These are phyloP conservation scores for Batkoa obscura DNA, from an alignment of 371 early-diverging fungal genomes.

Conservation along the genomic window DNA sequence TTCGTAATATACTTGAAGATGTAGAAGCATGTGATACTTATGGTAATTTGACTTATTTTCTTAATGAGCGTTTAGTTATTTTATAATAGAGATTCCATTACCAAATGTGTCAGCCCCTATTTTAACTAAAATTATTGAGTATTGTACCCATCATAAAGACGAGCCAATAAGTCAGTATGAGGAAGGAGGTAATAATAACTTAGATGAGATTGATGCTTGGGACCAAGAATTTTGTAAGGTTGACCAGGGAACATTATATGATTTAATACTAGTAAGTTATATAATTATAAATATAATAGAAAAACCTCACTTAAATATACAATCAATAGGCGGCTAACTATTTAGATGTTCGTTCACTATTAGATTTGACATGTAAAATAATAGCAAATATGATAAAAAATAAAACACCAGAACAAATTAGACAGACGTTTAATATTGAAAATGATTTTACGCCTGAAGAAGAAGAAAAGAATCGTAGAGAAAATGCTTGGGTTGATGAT, in stretches of 20 bases:
- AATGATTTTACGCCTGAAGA: constrained; percentile 82
- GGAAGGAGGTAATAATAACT: constrained; percentile 16
- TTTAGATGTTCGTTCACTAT: constrained; percentile 64
- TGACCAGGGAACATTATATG: constrained; percentile 79
- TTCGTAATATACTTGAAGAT: constrained; percentile 72
- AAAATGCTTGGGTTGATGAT: constrained; percentile 28
- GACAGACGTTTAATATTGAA: constrained; percentile 60
- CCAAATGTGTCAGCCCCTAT: constrained; percentile 78
- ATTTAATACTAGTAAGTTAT: constrained; percentile 35
- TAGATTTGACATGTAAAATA: constrained; percentile 69
- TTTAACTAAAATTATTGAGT: constrained; percentile 59
- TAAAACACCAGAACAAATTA: constrained; percentile 69
- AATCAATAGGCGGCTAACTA: constrained; percentile 55
- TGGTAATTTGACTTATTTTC: not conserved
- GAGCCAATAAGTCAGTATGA: constrained; percentile 24
- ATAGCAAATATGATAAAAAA: constrained; percentile 84
- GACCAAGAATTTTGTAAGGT: constrained; percentile 65
- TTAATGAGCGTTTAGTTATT: no score
- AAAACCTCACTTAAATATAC: not conserved
- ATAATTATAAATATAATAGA: not conserved
- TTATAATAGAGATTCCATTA: constrained; percentile 37
- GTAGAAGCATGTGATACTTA: constrained; percentile 30
- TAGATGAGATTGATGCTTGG: constrained; percentile 55
- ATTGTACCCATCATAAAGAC: constrained; percentile 61
- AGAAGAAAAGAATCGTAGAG: constrained; percentile 38